Evolutionary conservation across 2,329 filamentous ascomycete genomes (phyloP).

Genomic region (Triangularia verruculosa): DNA sequence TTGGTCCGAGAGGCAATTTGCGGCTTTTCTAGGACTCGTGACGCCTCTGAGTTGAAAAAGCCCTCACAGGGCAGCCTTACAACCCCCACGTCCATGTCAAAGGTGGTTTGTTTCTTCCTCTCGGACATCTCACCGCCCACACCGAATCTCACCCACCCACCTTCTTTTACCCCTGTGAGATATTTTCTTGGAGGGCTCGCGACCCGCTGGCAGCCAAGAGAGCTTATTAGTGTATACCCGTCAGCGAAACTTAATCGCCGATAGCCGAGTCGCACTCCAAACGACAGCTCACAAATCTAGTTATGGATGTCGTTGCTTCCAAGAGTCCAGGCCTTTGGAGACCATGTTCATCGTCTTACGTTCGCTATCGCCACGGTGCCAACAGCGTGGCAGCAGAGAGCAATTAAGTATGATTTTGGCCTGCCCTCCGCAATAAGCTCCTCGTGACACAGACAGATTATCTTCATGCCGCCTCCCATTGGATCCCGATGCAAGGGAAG

Average conservation of each 20-base stretch:
- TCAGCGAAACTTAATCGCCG: constrained; percentile 2
- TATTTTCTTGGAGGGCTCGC: neutral
- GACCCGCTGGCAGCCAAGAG: neutral
- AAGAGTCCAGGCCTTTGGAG: neutral
- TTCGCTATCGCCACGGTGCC: neutral
- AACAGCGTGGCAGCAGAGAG: too few relatives aligned
- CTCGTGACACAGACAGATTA: constrained; percentile 18
- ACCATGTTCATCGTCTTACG: neutral
- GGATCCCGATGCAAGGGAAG: neutral
- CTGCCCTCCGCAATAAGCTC: too few relatives aligned
- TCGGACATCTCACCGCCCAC: constrained; percentile 16
- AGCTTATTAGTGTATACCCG: too few relatives aligned
- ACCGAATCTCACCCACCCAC: constrained; percentile 16
- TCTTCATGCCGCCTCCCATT: constrained; percentile 2
- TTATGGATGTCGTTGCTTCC: neutral
- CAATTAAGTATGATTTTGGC: too few relatives aligned
- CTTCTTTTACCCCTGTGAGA: neutral
- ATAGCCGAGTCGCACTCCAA: neutral
- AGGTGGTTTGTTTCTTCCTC: constrained; percentile 7
- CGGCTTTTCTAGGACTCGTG: neutral
- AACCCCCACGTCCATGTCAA: neutral
- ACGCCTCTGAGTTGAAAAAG: neutral
- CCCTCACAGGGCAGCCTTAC: constrained; percentile 10
- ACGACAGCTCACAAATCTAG: neutral
- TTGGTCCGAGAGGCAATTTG: neutral